These are phyloP conservation scores for Kodamaea neixiangensis DNA, from an alignment of 805 yeast genomes.

Conservation along the genomic window DNA sequence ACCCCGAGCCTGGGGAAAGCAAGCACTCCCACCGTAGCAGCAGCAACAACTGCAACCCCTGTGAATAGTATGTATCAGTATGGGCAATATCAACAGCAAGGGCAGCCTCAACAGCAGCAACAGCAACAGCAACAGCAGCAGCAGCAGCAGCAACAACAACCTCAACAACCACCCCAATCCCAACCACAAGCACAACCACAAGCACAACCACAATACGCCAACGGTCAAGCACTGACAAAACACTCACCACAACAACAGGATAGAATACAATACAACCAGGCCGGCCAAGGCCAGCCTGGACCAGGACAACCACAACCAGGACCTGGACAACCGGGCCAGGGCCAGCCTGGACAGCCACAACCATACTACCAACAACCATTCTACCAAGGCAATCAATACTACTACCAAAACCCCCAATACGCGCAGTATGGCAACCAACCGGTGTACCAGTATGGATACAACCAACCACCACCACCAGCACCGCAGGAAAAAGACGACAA, in stretches of 20 bases:
- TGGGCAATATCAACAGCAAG: conserved; percentile 6
- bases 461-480: conserved; percentile 1
- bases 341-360: conserved; percentile 13
- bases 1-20: conserved; percentile 24
- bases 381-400: conserved; percentile 8
- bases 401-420: conserved; percentile 10
- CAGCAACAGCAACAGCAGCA: conserved; percentile 13
- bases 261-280: conserved; percentile 5
- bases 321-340: conserved; percentile 3
- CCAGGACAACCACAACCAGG: conserved; percentile 14
- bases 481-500: conserved; percentile 6
- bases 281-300: conserved; percentile 15
- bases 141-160: conserved; percentile 13
- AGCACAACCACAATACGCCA: conserved; percentile 8
- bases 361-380: conserved; percentile 11
- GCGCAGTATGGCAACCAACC: conserved; percentile 15
- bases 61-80: conserved; percentile 3
- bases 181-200: conserved; percentile 13
- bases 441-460: conserved; percentile 16
- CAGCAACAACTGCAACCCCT: conserved; percentile 12
- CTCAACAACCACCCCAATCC: conserved; percentile 7
- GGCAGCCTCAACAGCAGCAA: conserved; percentile 8
- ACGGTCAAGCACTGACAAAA: conserved; percentile 6
- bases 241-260: conserved; percentile 12
- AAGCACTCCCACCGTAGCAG: conserved; percentile 7